Evolutionary conservation across 2,329 filamentous ascomycete genomes (phyloP).

Genomic region (Penicillium sp.): DNA sequence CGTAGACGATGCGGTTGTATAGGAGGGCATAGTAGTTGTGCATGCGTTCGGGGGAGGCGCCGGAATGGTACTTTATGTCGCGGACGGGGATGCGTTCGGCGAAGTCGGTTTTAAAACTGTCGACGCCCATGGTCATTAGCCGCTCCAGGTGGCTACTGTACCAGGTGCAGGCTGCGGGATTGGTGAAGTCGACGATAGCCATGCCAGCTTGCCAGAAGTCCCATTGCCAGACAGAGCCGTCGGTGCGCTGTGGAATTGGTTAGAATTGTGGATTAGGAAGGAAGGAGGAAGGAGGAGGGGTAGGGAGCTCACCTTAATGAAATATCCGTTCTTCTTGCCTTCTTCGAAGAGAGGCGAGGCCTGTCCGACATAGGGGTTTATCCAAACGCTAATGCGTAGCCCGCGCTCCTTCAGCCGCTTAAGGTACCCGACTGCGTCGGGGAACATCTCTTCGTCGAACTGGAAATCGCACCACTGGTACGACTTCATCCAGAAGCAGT

Average conservation of each 20-base stretch:
- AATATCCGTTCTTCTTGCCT: conserved; percentile 64
- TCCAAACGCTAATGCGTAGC: conserved; percentile 73
- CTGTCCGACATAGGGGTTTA: conserved; percentile 73
- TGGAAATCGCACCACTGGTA: conserved; percentile 76
- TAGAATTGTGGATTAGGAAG: background rate
- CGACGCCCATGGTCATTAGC: conserved; percentile 69
- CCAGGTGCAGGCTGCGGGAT: conserved; percentile 68
- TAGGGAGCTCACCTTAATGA: conserved; percentile 56
- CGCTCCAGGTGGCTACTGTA: conserved; percentile 62
- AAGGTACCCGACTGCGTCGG: conserved; percentile 67
- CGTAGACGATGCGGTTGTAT: conserved; percentile 71
- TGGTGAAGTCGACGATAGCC: conserved; percentile 74
- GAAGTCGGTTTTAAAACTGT: conserved; percentile 76
- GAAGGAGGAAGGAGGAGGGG: background rate
- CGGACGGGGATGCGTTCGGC: conserved; percentile 69
- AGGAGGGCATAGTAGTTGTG: conserved; percentile 77
- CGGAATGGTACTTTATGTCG: conserved; percentile 67
- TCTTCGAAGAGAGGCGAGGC: conserved; percentile 66
- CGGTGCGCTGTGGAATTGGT: conserved; percentile 50
- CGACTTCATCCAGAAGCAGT: conserved; percentile 76
- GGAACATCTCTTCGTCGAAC: conserved; percentile 69
- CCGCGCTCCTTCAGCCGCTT: conserved; percentile 64
- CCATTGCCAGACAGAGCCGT: conserved; percentile 74
- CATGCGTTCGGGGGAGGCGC: conserved; percentile 65
- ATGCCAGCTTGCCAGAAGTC: conserved; percentile 78